Evolutionary conservation across 1,284 basidiomycete genomes (phyloP), one percentile per base, ranked within the genome.

Genomic region (Meripilus lineatus): DNA sequence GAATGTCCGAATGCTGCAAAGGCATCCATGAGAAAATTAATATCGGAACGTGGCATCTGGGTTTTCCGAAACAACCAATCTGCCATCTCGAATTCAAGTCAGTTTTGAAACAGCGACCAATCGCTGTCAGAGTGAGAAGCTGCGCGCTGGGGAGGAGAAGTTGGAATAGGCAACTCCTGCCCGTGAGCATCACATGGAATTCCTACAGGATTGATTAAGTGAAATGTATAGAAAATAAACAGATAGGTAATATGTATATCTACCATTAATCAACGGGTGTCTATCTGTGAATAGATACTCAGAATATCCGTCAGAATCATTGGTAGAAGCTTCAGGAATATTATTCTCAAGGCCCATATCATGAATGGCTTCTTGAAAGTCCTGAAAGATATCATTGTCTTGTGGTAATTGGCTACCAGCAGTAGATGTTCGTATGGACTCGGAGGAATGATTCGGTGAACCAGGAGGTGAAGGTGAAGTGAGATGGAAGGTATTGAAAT

Each of bases 1-100:
- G 30, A 28, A 32, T 34, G 21, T 15, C 33, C 33, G 5, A 46
- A 43, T 1, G 48, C 46, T 1, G 56, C 54, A 54, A 61, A 61
- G 2, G 65, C 48, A 10, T 62, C 49, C 3, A 62, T 38, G n/a
- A n/a, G n/a, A n/a, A n/a, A n/a, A n/a, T n/a, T n/a, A n/a, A n/a
- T n/a, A n/a, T n/a, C n/a, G n/a, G 1, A 67, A 48, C 15, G 15
- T 38, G 39, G 47, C 20, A 51, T 6, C 46, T 30, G 20, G 46
- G 41, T 1, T 46, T 47, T 2, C 39, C 45, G 13, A 30, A 10
- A n/a, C 43, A 32, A 22, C 46, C 46, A 15, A n/a, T n/a, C n/a
- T n/a, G n/a, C n/a, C n/a, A n/a, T n/a, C n/a, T n/a, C n/a, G n/a
- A n/a, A n/a, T n/a, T 46, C 33, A 3, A 39, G 15, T 6, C 35